Evolutionary conservation across 352 stramenopile genomes (phyloP), one percentile per base, ranked within the genome.

Genomic region (Globisporangium middletonii): DNA sequence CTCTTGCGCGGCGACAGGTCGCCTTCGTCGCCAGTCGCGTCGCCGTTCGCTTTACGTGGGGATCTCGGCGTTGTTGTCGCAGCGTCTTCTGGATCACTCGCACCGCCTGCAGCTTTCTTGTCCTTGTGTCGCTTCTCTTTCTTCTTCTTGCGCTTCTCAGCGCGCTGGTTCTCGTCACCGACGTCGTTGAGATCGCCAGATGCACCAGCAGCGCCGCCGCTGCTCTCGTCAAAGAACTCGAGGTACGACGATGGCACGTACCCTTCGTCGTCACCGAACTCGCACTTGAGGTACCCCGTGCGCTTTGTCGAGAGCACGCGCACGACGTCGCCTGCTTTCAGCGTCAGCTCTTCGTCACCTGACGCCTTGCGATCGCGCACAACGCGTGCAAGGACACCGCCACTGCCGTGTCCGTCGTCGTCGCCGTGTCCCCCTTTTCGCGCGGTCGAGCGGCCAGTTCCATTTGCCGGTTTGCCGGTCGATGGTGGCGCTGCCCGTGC

Each of bases 221-320:
- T 53, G 13, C 52, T 49, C 15, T 72, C 64, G 51, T 89, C 82
- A 1, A 92, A 69, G 45, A 94, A 92, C 63, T 92, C 84, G 56
- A 94, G 75, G 53, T 92, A 91, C 7, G 82, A 92, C 8, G 82
- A 88, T 30, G 84, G 84, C 19, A 94, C 71, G 66, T 92, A 94
- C 13, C 82, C 84, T 8, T 86, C 63, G 41, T 80, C 65, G 38
- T 88, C 80, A 19, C 70, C 77, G 50, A 75, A 86, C 63, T 92
- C 83, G 59, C 82, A 94, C 59, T 90, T 92, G 35, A 92, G 63
- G 43, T 92, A 92, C 11, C 84, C 84, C 8, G 84, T 92, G 38
- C 83, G 83, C 57, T 92, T 94, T 18, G 55, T 67, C 35, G 84
- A 90, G 15, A 92, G 73, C 26, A 94, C 83, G 7, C 76, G 80